Conservation (phyloP, 805 yeast genomes). For the Monosporozyma siamensis region DNA sequence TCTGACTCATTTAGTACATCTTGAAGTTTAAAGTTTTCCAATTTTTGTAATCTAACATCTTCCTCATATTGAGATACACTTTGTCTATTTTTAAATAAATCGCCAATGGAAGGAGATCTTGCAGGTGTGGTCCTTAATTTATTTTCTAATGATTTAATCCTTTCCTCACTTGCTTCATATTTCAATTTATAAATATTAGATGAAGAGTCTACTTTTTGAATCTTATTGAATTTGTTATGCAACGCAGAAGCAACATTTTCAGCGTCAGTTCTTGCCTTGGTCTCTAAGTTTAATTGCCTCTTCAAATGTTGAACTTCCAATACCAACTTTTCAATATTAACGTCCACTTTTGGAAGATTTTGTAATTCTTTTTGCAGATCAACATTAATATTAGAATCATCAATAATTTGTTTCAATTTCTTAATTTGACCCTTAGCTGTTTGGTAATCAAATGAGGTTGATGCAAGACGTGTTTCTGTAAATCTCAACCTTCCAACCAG, state of each 20-base stretch:
- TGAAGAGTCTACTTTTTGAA: constrained; percentile 23
- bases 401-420: constrained; percentile 27
- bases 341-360: constrained; percentile 15
- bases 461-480: constrained; percentile 53
- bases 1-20: constrained; percentile 41
- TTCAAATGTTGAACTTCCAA: constrained; percentile 43
- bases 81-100: constrained; percentile 22
- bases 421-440: constrained; percentile 37
- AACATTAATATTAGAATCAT: constrained; percentile 18
- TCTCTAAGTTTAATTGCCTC: constrained; percentile 42
- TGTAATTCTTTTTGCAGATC: constrained; percentile 21
- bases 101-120: constrained; percentile 20
- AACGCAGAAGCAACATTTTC: constrained; percentile 33
- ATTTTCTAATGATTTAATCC: constrained; percentile 34
- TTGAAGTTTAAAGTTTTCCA: constrained; percentile 37
- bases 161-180: constrained; percentile 39
- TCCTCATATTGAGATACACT: constrained; percentile 26
- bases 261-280: constrained; percentile 41
- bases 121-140: constrained; percentile 24
- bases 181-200: constrained; percentile 36
- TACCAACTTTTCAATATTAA: constrained; percentile 25
- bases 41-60: constrained; percentile 22
- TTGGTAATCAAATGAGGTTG: constrained; percentile 53
- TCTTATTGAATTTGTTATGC: constrained; percentile 18
- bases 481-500: constrained; percentile 49